Evolutionary conservation across 495 filamentous ascomycete species (phyloP).

Genomic region (Penicillium chermesinum): DNA sequence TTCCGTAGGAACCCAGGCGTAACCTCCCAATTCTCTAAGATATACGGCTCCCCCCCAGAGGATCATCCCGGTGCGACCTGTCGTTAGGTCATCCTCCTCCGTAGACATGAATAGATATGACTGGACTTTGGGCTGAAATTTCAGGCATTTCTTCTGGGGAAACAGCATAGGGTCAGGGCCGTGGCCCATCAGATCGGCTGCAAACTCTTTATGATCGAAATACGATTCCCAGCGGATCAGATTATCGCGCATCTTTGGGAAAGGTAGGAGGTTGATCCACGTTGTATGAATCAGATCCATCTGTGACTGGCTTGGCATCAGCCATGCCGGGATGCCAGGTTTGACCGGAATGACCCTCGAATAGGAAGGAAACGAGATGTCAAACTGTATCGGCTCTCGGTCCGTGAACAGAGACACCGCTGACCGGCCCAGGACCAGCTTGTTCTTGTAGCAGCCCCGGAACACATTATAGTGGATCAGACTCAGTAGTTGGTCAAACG

Average conservation of each 20-base stretch:
- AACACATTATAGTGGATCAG: constrained; percentile 54
- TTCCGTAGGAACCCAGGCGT: constrained; percentile 15
- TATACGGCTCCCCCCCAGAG: constrained; percentile 13
- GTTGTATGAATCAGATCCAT: constrained; percentile 9
- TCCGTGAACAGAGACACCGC: neutral
- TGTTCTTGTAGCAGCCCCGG: constrained; percentile 48
- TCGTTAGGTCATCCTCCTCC: constrained; percentile 8
- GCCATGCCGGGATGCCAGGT: constrained; percentile 2
- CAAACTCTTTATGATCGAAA: constrained; percentile 12
- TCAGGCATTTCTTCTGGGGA: neutral
- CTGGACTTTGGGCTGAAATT: neutral
- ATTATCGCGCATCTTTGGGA: constrained; percentile 17
- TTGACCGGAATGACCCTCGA: neutral
- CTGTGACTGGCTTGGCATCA: constrained; percentile 9
- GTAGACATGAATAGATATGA: neutral
- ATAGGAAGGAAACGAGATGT: neutral
- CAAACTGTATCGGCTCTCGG: neutral
- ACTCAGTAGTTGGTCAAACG: constrained; percentile 15
- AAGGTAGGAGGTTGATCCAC: constrained; percentile 18
- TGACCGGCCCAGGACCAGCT: neutral
- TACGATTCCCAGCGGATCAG: constrained; percentile 12
- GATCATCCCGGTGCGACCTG: constrained; percentile 9
- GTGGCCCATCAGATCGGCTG: constrained; percentile 1
- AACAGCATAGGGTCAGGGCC: constrained; percentile 1
- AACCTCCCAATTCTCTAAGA: constrained; percentile 13